phyloP scores from a whole-genome alignment of 1,139 yeast genomes.

The Eremothecium cymbalariae region DNA sequence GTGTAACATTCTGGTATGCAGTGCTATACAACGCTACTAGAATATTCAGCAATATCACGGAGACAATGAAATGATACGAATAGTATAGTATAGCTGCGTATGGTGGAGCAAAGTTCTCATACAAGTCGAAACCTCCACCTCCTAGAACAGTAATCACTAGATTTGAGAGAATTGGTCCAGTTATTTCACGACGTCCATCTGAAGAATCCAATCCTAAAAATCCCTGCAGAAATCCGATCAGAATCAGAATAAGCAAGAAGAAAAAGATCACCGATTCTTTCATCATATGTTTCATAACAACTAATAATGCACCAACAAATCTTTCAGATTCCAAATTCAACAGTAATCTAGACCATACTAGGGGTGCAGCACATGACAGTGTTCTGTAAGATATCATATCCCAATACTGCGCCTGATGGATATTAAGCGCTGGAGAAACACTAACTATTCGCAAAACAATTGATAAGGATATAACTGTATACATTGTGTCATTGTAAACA shows the following conservation, averaged over 20 bases:
- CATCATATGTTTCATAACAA: constrained; percentile 79
- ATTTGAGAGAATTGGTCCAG: constrained; percentile 53
- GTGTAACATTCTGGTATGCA: constrained; percentile 74
- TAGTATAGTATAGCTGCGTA: constrained; percentile 74
- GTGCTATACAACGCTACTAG: constrained; percentile 78
- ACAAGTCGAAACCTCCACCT: constrained; percentile 62
- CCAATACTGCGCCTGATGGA: constrained; percentile 32
- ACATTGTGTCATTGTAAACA: constrained; percentile 66
- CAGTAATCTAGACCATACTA: constrained; percentile 76
- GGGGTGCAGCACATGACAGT: constrained; percentile 74
- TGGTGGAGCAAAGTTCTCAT: constrained; percentile 70
- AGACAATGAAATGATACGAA: constrained; percentile 63
- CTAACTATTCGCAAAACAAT: constrained; percentile 51
- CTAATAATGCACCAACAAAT: constrained; percentile 85
- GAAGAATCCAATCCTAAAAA: constrained; percentile 81
- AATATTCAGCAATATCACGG: constrained; percentile 69
- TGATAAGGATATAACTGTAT: constrained; percentile 45
- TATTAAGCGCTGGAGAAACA: constrained; percentile 30
- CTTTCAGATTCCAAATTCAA: constrained; percentile 70
- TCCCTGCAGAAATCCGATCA: constrained; percentile 78
- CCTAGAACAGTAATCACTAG: constrained; percentile 67
- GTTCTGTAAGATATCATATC: constrained; percentile 65
- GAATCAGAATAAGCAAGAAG: constrained; percentile 59
- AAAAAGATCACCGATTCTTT: constrained; percentile 76
- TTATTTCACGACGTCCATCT: constrained; percentile 74